phyloP scores from a whole-genome alignment of 805 yeast species.

The Candida nemodendra region DNA sequence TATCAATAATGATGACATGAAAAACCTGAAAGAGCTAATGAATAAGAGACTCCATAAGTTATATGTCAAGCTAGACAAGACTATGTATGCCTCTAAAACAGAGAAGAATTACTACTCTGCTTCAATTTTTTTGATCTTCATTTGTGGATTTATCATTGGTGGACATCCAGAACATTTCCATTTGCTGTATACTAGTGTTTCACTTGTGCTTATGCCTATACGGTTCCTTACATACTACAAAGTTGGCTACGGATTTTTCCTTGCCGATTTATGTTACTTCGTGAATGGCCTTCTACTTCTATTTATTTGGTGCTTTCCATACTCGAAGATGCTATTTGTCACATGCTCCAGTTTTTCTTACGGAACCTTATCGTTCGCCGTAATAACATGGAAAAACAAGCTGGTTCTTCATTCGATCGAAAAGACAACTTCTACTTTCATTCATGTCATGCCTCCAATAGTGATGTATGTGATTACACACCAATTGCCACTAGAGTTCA shows the following conservation, averaged over 20 bases:
- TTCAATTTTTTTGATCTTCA: slow-evolving; percentile 65
- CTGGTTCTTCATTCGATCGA: slow-evolving; percentile 89
- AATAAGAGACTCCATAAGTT: slow-evolving; percentile 35
- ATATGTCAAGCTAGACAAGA: slow-evolving; percentile 36
- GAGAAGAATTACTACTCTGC: slow-evolving; percentile 82
- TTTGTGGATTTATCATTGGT: slow-evolving; percentile 76
- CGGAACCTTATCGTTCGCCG: slow-evolving; percentile 92
- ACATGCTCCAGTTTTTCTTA: slow-evolving; percentile 83
- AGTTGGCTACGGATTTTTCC: slow-evolving; percentile 74
- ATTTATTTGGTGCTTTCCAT: slow-evolving; percentile 82
- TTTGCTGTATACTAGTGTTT: slow-evolving; percentile 62
- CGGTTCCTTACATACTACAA: slow-evolving; percentile 81
- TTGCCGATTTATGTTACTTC: slow-evolving; percentile 92
- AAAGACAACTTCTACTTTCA: slow-evolving; percentile 86
- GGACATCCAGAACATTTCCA: slow-evolving; percentile 76
- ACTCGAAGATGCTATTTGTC: slow-evolving; percentile 67
- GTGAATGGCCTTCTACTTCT: slow-evolving; percentile 69
- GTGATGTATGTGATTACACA: slow-evolving; percentile 86
- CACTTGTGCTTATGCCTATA: slow-evolving; percentile 72
- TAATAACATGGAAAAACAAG: slow-evolving; percentile 93
- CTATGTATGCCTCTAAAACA: slow-evolving; percentile 46
- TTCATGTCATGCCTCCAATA: slow-evolving; percentile 87
- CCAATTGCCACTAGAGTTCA: slow-evolving; percentile 54
- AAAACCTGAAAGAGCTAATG: slow-evolving; percentile 23
- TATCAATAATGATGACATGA: slow-evolving; percentile 28